phyloP scores from a whole-genome alignment of 31 red algal genomes.

The Asparagopsis taxiformis region DNA sequence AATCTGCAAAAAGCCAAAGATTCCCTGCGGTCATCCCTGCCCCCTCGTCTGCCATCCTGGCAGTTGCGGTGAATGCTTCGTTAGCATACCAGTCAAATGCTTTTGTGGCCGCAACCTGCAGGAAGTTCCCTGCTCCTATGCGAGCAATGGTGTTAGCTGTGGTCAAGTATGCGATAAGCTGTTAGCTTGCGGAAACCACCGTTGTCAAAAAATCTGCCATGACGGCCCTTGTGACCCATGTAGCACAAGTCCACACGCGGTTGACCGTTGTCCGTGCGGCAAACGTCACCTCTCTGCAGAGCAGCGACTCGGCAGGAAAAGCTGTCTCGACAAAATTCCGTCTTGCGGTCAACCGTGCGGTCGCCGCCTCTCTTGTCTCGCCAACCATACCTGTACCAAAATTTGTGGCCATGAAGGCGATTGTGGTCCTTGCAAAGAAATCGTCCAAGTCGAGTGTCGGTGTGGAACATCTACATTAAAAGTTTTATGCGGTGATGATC shows the following conservation, averaged over 20 bases:
- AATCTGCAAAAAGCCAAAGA: conserved; percentile 20
- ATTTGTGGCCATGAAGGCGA: conserved; percentile 64
- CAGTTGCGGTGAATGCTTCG: conserved; percentile 47
- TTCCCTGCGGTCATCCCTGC: conserved; percentile 64
- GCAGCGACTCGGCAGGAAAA: conserved; percentile 13
- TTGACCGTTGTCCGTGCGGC: conserved; percentile 64
- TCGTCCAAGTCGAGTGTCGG: conserved; percentile 29
- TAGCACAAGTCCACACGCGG: conserved; percentile 1
- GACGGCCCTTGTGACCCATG: conserved; percentile 51
- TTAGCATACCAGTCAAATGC: conserved; percentile 28
- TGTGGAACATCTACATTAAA: conserved; percentile 40
- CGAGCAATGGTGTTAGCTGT: conserved; percentile 36
- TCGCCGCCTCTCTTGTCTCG: conserved; percentile 36
- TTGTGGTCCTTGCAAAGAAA: conserved; percentile 45
- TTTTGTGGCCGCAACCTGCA: conserved; percentile 26
- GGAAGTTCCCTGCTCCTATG: conserved; percentile 50
- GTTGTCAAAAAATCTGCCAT: conserved; percentile 59
- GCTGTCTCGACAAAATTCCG: conserved; percentile 45
- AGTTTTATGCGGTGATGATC: conserved; percentile 34
- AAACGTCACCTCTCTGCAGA: conserved; percentile 29
- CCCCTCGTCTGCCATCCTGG: conserved; percentile 47
- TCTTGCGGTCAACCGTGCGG: conserved; percentile 61
- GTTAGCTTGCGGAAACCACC: conserved; percentile 57
- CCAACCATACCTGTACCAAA: conserved; percentile 51
- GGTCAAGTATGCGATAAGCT: conserved; percentile 36